Conservation (phyloP, 306 rosid species). For the peach (Prunus persica) region DNA sequence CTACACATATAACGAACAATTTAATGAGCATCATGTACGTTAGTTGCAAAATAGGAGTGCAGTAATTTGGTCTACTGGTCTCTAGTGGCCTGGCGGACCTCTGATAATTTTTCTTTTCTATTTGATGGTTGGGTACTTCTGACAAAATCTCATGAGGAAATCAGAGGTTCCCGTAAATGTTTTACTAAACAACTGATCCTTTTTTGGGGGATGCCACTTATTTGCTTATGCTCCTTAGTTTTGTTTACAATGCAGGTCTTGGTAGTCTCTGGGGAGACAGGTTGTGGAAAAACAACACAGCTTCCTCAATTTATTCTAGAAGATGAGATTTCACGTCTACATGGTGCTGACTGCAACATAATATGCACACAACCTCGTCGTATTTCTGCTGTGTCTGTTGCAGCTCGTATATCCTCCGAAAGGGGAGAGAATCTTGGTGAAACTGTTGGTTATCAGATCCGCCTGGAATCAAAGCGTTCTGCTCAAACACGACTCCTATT, state of each 20-base stretch:
- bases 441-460: slow-evolving; percentile 92
- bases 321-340: slow-evolving; percentile 63
- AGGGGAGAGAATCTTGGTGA: slow-evolving; percentile 91
- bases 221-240: slow-evolving; percentile 10
- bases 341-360: slow-evolving; percentile 80
- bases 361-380: slow-evolving; percentile 98
- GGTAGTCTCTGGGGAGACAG: slow-evolving; percentile 99
- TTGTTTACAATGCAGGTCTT: slow-evolving; percentile 57
- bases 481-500: slow-evolving; percentile 74
- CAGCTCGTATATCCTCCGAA: slow-evolving; percentile 87
- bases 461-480: slow-evolving; percentile 85
- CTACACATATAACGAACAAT: too few species aligned
- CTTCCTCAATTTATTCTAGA: slow-evolving; percentile 90
- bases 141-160: neutral
- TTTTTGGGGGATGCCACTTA: neutral
- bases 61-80: neutral
- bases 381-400: slow-evolving; percentile 95
- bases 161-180: neutral
- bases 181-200: neutral
- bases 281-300: slow-evolving; percentile 97
- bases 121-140: neutral
- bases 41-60: too few species aligned
- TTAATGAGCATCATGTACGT: too few species aligned
- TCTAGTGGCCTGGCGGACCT: too few species aligned
- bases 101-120: too few species aligned